phyloP scores from a whole-genome alignment of 345 rosid species.

The Mallotus nudiflorus region DNA sequence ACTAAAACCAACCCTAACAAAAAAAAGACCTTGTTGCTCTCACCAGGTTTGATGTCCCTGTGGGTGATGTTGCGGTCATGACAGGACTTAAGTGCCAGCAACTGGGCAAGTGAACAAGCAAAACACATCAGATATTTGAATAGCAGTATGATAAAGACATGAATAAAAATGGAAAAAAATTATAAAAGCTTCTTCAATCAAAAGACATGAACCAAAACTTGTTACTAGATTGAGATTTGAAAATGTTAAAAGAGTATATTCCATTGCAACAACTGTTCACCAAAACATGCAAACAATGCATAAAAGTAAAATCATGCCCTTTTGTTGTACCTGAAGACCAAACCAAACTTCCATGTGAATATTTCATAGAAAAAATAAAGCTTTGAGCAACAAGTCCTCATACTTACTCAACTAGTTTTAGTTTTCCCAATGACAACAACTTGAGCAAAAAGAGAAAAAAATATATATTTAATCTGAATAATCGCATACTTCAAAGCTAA shows the following conservation, averaged over 20 bases:
- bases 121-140: constrained; percentile 1
- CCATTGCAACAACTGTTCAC: background rate
- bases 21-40: constrained; percentile 25
- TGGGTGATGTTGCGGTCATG: constrained; percentile 95
- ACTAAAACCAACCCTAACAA: constrained; percentile 1
- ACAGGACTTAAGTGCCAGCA: constrained; percentile 82
- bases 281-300: background rate
- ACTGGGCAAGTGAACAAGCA: constrained; percentile 42
- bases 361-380: background rate
- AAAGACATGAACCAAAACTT: background rate
- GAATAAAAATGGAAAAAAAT: background rate
- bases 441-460: background rate
- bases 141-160: background rate
- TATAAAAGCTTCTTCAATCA: background rate
- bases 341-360: background rate
- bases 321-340: background rate
- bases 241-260: background rate
- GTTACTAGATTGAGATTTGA: background rate
- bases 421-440: background rate
- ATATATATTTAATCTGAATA: background rate
- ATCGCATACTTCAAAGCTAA: background rate
- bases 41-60: constrained; percentile 96
- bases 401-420: background rate
- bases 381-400: background rate
- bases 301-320: background rate